Evolutionary conservation across 306 rosid genomes (phyloP).

Genomic region (Pyrus bretschneideri): DNA sequence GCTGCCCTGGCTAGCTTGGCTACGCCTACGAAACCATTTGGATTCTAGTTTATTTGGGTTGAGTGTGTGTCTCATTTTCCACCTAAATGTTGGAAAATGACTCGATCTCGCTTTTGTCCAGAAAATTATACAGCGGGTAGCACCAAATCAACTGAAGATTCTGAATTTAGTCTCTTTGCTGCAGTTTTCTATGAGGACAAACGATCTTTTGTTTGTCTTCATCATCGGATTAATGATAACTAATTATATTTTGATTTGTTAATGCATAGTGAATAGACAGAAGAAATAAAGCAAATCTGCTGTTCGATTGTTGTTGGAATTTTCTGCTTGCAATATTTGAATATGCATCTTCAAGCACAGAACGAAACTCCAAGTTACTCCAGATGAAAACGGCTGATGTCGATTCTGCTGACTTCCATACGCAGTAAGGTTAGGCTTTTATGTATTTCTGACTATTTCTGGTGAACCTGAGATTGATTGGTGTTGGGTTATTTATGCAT

Average conservation of each 20-base stretch:
- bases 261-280: neutral
- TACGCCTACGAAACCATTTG: neutral
- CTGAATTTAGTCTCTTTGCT: neutral
- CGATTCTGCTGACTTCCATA: neutral
- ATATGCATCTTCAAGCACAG: neutral
- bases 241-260: neutral
- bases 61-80: too few relatives aligned
- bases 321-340: conserved; percentile 10
- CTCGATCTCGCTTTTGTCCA: neutral
- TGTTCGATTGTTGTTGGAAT: neutral
- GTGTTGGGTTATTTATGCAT: neutral
- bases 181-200: neutral
- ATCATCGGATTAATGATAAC: neutral
- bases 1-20: too few relatives aligned
- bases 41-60: neutral
- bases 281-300: neutral
- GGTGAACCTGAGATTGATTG: neutral
- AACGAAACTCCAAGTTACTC: neutral
- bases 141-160: neutral
- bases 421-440: neutral
- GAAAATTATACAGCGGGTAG: neutral
- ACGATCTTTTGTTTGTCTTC: neutral
- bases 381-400: neutral
- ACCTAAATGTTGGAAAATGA: neutral
- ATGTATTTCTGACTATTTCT: neutral